Conservation (phyloP, 176 grass and related monocot species). For the Lolium perenne region DNA sequence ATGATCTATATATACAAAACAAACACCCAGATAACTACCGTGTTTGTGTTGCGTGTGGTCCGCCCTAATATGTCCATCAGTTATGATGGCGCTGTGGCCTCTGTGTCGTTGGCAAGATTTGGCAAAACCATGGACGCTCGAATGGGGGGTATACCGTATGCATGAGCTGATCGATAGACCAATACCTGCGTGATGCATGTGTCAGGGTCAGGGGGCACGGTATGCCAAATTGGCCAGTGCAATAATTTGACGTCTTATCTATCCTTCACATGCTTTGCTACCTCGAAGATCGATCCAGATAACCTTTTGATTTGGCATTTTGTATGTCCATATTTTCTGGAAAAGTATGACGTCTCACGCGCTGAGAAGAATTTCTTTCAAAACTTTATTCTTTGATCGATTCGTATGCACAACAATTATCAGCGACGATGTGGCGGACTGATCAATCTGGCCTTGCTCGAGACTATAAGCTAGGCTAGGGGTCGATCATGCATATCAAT, state of each 20-base stretch:
- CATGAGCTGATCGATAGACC: neutral
- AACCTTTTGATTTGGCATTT: constrained; percentile 21
- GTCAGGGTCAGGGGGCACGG: neutral
- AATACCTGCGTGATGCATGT: neutral
- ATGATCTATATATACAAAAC: no score
- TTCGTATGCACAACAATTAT: no score
- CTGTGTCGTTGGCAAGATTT: neutral
- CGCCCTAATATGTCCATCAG: neutral
- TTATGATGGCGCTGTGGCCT: neutral
- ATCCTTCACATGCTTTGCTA: neutral
- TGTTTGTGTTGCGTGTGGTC: neutral
- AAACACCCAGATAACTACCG: neutral
- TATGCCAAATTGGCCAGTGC: neutral
- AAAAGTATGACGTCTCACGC: neutral
- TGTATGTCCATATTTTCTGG: neutral
- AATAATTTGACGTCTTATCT: neutral
- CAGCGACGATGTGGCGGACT: no score
- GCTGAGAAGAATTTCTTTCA: no score
- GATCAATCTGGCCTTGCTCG: no score
- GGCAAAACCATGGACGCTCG: neutral
- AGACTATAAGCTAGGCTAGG: no score
- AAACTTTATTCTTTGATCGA: no score
- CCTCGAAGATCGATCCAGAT: neutral
- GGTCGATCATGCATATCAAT: no score
- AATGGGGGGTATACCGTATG: neutral